Percentiles rank a stretch among this genome's conserved stretches.
Evolutionary conservation across 352 stramenopile genomes (phyloP).

Genomic region (Phytophthora quininea): DNA sequence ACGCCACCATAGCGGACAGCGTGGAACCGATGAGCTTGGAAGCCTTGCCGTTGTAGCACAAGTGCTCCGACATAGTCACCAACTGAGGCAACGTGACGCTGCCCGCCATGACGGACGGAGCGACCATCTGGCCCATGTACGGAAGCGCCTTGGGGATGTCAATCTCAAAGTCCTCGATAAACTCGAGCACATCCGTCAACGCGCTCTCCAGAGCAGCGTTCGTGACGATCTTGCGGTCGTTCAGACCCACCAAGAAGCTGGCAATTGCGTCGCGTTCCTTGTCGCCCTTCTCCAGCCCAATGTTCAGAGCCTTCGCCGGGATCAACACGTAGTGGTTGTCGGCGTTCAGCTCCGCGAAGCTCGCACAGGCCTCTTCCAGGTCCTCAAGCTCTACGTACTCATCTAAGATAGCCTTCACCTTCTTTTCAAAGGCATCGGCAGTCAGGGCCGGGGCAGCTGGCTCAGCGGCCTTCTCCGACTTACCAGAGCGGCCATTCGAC

Average conservation of each 20-base stretch:
- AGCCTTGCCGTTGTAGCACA: slow-evolving; percentile 66
- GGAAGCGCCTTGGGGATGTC: slow-evolving; percentile 76
- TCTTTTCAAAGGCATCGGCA: slow-evolving; percentile 78
- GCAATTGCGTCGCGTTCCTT: slow-evolving; percentile 65
- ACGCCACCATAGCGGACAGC: slow-evolving; percentile 39
- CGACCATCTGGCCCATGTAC: slow-evolving; percentile 79
- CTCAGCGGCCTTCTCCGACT: slow-evolving; percentile 24
- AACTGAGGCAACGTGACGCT: slow-evolving; percentile 50
- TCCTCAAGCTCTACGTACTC: slow-evolving; percentile 89
- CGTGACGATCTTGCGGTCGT: slow-evolving; percentile 56
- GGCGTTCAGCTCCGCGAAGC: slow-evolving; percentile 65
- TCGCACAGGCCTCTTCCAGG: slow-evolving; percentile 71
- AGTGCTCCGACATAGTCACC: slow-evolving; percentile 50
- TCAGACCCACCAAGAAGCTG: slow-evolving; percentile 58
- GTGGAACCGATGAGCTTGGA: slow-evolving; percentile 63
- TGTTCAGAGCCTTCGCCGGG: slow-evolving; percentile 58
- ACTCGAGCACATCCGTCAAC: slow-evolving; percentile 71
- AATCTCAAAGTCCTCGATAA: slow-evolving; percentile 83
- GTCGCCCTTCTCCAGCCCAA: slow-evolving; percentile 73
- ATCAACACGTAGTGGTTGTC: slow-evolving; percentile 54
- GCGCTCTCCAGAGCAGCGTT: slow-evolving; percentile 40
- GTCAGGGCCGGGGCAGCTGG: slow-evolving; percentile 32
- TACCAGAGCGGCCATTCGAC: slow-evolving; percentile 20
- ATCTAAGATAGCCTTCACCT: slow-evolving; percentile 83
- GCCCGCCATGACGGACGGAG: slow-evolving; percentile 54